Base-by-base conservation (phyloP, 441 rosid genomes). In the Gossypium gossypioides region DNA sequence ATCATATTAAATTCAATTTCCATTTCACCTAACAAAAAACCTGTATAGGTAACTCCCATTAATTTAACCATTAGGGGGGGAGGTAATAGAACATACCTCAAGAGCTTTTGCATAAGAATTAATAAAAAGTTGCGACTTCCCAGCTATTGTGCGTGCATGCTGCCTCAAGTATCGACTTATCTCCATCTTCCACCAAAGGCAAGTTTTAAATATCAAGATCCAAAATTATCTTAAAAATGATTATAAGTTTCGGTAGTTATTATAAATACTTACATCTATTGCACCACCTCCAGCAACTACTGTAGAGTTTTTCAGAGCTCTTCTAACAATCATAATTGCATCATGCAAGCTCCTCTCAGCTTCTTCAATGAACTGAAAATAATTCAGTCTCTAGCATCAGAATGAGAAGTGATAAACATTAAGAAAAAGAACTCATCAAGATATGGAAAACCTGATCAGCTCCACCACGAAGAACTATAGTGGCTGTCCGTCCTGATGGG, bases 271-370 rank as follows among this genome's bases (percentile, higher is more conserved):
- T 87, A 96, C 99, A 90, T 96, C 99, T 59, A 96, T 90, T 48
- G 99, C 98, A 77, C 99, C 99, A 57, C 99, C 99, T 76, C 99
- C 99, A 79, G 99, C 90, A 81, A 96, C 99, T 27, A 96, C 96
- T 62, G 97, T 93, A 57, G 99, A 96, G 85, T 93, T 96, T 83
- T 93, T 96, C 79, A 84, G 54, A 78, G 99, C 99, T 82, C 99
- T 86, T 85, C 99, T 86, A 65, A 96, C 99, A 72, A 96, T 96
- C 99, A 96, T 96, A 80, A 96, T 96, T 8, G 99, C 99, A 79
- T 96, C 99, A 73, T 96, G 99, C 72, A 96, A 86, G 86, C 99
- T 96, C 72, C 99, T 82, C 84, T 96, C 99, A 70, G 99, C 99
- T 80, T 96, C 99, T 82, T 93, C 99, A 71, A 96, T 96, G 84